These are phyloP conservation scores for Trametes cinnabarina DNA, from an alignment of 768 basidiomycete species.

Conservation along the genomic window DNA sequence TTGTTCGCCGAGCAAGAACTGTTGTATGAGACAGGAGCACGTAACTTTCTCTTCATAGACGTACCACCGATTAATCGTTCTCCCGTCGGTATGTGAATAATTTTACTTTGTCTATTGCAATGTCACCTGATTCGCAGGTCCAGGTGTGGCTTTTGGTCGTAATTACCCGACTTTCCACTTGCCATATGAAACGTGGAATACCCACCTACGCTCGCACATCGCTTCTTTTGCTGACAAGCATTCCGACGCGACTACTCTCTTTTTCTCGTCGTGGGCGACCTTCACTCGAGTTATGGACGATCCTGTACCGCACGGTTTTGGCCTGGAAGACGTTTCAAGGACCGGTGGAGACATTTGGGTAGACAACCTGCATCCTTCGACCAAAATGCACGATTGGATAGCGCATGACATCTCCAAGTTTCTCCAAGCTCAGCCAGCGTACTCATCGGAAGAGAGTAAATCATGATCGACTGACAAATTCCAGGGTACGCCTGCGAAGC, in stretches of 20 bases:
- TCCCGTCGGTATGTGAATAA: constrained; percentile 40
- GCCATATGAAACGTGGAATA: constrained; percentile 45
- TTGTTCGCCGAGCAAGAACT: constrained; percentile 47
- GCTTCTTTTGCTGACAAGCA: constrained; percentile 39
- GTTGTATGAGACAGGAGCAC: constrained; percentile 45
- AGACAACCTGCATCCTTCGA: constrained; percentile 54
- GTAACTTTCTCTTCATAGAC: constrained; percentile 59
- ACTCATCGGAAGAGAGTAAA: not conserved
- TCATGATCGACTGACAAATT: not conserved
- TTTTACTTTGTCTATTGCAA: not conserved
- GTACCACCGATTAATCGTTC: constrained; percentile 52
- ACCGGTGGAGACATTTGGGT: constrained; percentile 46
- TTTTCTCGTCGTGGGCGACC: constrained; percentile 47
- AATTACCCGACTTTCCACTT: not conserved
- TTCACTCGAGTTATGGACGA: constrained; percentile 50
- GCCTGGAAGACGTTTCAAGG: constrained; percentile 30
- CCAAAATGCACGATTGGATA: constrained; percentile 46
- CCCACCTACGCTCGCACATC: constrained; percentile 31
- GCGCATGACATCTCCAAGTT: constrained; percentile 45
- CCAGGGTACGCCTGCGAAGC: no score
- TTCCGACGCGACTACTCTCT: constrained; percentile 44
- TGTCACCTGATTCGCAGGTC: not conserved
- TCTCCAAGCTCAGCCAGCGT: constrained; percentile 3
- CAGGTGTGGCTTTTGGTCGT: not conserved
- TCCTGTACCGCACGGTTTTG: constrained; percentile 41